phyloP scores from a whole-genome alignment of 1,284 basidiomycete species.

The Pseudozyma tsukubaensis region DNA sequence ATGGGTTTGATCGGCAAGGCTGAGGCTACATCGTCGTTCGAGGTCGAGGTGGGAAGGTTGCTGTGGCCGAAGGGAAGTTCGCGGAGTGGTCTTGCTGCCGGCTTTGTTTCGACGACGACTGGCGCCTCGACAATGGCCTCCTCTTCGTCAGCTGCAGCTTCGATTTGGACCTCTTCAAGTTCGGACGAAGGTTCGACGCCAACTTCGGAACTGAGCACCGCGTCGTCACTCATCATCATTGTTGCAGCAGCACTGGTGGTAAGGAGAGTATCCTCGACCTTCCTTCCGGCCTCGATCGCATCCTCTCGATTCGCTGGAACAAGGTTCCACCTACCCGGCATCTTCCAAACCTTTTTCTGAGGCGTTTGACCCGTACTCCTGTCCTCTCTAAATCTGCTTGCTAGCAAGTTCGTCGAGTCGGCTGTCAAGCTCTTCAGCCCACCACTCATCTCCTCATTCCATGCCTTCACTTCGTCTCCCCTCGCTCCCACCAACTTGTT shows the following conservation, averaged over 20 bases:
- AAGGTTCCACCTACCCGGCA: conserved; percentile 42
- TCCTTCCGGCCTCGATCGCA: conserved; percentile 46
- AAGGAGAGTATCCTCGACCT: conserved; percentile 17
- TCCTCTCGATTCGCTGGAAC: conserved; percentile 46
- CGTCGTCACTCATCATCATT: background rate
- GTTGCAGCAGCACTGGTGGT: background rate
- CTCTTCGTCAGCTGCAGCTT: background rate
- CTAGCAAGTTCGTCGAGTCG: conserved; percentile 31
- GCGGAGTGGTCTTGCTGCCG: conserved; percentile 17
- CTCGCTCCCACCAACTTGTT: conserved; percentile 9
- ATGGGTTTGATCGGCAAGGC: conserved; percentile 6
- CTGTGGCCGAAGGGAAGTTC: conserved; percentile 34
- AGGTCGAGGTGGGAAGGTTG: conserved; percentile 28
- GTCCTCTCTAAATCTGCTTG: conserved; percentile 28
- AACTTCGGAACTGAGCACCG: conserved; percentile 17
- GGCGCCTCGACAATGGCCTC: conserved; percentile 3
- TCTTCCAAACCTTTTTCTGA: conserved; percentile 45
- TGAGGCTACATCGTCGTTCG: conserved; percentile 12
- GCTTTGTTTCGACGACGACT: background rate
- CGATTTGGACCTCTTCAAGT: background rate
- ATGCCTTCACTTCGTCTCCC: conserved; percentile 6
- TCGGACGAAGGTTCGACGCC: conserved; percentile 11
- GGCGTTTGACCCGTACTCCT: conserved; percentile 57
- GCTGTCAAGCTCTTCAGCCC: conserved; percentile 16
- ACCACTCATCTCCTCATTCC: conserved; percentile 15